Evolutionary conservation across 1,284 basidiomycete species (phyloP), one percentile per base, ranked within the genome.

Genomic region (Athelia sp.): DNA sequence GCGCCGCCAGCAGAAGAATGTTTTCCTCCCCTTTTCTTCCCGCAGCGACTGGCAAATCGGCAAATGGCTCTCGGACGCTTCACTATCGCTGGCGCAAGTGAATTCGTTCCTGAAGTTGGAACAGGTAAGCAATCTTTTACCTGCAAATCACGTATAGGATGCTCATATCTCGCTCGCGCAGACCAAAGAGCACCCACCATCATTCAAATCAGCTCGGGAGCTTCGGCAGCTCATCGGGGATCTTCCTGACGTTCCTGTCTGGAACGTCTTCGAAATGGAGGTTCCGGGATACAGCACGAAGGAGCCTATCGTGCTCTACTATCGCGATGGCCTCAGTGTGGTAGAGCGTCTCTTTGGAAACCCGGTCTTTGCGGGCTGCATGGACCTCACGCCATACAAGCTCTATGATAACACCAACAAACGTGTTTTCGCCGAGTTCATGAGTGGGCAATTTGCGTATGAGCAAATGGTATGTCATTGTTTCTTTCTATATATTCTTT

Each of bases 181-280:
- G 45, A 46, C 19, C n/a, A 17, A 19, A 8, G 14, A 22, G 9
- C 3, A 31, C 6, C 31, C 15, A 15, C 49, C 23, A 8, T 50
- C 51, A 2, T 52, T 52, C 18, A 46, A 24, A 45, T 18, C 32
- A 45, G 31, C 48, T 50, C n/a, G 21, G 36, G 47, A 3, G 23
- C 21, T 48, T 8, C 36, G 14, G n/a, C 23, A 21, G 10, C 23
- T 4, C 24, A 42, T 48, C 35, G 46, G 42, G 21, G n/a, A 11
- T 11, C 29, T 48, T 21, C 46, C 46, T 15, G 4, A 13, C 4
- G 14, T 15, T 14, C 35, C 46, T 13, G n/a, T 11, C 3, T 48
- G 46, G 46, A 11, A 17, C 11, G 4, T 4, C 13, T 18, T 8
- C 18, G 35, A 8, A 23, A 48, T 48, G 19, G 29, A 15, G 13